A percentile compares a stretch with the other conserved stretches of the same genome.
Conservation (phyloP, 176 grass and related monocot species). For the Oryza coarctata region DNA sequence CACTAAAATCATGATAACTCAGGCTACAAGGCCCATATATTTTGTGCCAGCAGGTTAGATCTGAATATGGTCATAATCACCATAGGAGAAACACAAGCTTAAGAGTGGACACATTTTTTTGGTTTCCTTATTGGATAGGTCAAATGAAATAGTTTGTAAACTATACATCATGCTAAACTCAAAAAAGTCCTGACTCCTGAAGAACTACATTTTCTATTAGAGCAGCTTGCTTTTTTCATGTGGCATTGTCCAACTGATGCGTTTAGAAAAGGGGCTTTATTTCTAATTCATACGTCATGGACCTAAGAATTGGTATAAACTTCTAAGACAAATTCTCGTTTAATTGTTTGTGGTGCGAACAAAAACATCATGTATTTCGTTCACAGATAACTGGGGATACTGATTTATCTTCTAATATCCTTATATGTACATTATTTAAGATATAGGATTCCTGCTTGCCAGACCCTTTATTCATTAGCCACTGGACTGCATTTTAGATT, state of each 20-base stretch:
- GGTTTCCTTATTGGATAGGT: not conserved
- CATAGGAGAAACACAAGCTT: not conserved
- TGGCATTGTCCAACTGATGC: not conserved
- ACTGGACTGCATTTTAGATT: not conserved
- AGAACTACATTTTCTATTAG: not conserved
- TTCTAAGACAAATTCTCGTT: not conserved
- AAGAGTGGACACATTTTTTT: not conserved
- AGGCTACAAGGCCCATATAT: not conserved
- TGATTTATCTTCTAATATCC: not conserved
- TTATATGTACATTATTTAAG: not conserved
- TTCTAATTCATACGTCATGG: not conserved
- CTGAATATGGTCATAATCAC: not conserved
- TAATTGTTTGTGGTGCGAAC: conserved; percentile 10
- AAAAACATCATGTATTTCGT: not conserved
- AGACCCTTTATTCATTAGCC: not conserved
- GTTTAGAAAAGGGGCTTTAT: not conserved
- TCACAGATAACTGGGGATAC: not conserved
- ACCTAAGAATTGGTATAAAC: not conserved
- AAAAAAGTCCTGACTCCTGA: not conserved
- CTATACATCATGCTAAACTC: not conserved
- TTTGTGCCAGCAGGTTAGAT: not conserved
- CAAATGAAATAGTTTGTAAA: not conserved
- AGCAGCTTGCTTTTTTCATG: not conserved
- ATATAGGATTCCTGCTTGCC: not conserved
- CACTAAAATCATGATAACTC: not conserved